A percentile compares a stretch with the other conserved stretches of the same genome.
Conservation (phyloP, 805 yeast genomes). For the Starmerella bombicola region DNA sequence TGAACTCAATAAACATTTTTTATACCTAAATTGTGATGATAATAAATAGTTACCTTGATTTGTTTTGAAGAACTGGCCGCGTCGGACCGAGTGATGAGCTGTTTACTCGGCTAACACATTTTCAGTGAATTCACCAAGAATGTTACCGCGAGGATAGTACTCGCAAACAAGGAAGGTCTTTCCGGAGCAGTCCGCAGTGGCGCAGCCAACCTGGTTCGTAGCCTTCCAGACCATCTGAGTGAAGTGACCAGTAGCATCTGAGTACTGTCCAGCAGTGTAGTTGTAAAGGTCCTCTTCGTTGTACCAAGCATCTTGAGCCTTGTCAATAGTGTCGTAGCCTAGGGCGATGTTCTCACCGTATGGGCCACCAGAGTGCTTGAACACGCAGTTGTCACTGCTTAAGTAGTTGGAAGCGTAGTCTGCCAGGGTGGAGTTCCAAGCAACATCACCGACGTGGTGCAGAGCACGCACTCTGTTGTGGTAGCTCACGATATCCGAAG, state of each 20-base stretch:
- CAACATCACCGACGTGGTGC: constrained; percentile 40
- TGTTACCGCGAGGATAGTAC: constrained; percentile 62
- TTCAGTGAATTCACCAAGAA: constrained; percentile 30
- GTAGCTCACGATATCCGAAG: constrained; percentile 36
- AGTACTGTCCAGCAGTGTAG: constrained; percentile 37
- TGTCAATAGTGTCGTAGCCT: constrained; percentile 42
- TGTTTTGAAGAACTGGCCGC: too few relatives aligned
- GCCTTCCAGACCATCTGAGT: constrained; percentile 66
- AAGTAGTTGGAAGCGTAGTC: constrained; percentile 41
- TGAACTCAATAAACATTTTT: too few relatives aligned
- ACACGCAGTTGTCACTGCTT: constrained; percentile 39
- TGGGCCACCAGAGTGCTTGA: constrained; percentile 50
- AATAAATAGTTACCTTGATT: too few relatives aligned
- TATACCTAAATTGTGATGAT: too few relatives aligned
- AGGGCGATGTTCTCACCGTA: constrained; percentile 71
- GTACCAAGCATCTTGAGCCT: constrained; percentile 66
- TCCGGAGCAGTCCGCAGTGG: constrained; percentile 39
- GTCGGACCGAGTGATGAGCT: too few relatives aligned
- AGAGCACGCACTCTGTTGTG: constrained; percentile 48
- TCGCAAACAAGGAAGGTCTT: constrained; percentile 48
- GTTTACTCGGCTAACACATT: constrained; percentile 19
- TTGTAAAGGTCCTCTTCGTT: constrained; percentile 44
- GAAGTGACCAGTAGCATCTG: constrained; percentile 57
- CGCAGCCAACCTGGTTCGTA: constrained; percentile 56
- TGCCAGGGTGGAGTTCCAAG: constrained; percentile 44